Base-by-base conservation (phyloP, 2,329 filamentous ascomycete species). In the Ceratocystis variospora region DNA sequence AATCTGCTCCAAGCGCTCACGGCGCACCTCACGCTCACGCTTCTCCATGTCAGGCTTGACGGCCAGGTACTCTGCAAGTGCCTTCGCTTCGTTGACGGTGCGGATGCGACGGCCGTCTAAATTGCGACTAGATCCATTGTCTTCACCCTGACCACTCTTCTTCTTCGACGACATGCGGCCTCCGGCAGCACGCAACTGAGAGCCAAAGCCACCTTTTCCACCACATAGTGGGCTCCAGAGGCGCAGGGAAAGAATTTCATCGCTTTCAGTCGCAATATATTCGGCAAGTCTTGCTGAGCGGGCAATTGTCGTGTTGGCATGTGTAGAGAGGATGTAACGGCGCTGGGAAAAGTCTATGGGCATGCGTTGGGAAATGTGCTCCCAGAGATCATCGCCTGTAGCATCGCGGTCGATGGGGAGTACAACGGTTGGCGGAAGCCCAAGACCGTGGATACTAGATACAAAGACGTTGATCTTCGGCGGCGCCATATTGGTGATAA, bases 31-130 rank as follows among this genome's bases (percentile, higher is more conserved):
- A 72, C 91, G 93, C 74, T 97, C 91, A 73, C 90, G 90, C 76
- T 87, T 86, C 69, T 96, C 94, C 93, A 99, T 96, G 68, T 96
- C 93, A 0, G 95, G 94, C 74, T 97, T 96, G 70, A 96, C 89
- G 1, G 92, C 90, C 1, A 97, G 82, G 72, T 96, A 97, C 74
- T 97, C 92, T 0, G 95, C 94, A 22, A 99, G 80, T 1, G 90
- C 89, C 76, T 99, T 99, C 44, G 94, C 94, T 74, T 99, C 94
- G 46, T 89, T 93, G 33, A 97, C 90, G 1, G 94, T 97, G 63
- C 95, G 86, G 66, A 99, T 76, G 66, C 94, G 84, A 25, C 94
- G 86, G 0, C 94, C 94, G 72, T 97, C 94, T 1, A 99, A 81
- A 70, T 97, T 99, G 69, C 94, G 86, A 73, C 90, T 96, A 1